phyloP scores from a whole-genome alignment of 257 asterid genomes.

The Scutellaria barbata region DNA sequence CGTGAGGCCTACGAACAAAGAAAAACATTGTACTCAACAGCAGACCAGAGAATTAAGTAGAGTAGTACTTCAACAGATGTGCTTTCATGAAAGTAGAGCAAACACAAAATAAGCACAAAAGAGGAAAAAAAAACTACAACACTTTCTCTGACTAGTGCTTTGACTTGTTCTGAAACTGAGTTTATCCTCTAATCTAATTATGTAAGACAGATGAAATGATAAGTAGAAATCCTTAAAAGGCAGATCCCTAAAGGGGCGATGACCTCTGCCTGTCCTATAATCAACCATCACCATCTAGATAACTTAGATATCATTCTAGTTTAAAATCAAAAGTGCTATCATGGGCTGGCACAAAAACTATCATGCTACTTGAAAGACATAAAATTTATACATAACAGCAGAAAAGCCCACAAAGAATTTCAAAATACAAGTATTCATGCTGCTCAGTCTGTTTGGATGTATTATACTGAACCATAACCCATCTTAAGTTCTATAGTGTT shows the following conservation, averaged over 20 bases:
- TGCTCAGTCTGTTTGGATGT: neutral
- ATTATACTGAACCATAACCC: neutral
- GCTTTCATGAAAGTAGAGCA: neutral
- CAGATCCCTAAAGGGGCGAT: constrained; percentile 3
- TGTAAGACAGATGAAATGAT: constrained; percentile 2
- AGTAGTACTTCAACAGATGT: constrained; percentile 1
- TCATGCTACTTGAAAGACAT: neutral
- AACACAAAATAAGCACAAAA: neutral
- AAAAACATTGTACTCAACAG: constrained; percentile 35
- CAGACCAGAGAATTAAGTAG: constrained; percentile 25
- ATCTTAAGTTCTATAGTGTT: neutral
- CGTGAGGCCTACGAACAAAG: constrained; percentile 77
- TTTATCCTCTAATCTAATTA: constrained; percentile 15
- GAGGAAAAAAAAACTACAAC: neutral
- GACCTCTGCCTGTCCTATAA: neutral
- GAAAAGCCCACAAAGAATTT: neutral
- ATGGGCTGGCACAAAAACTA: neutral
- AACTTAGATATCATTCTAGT: neutral
- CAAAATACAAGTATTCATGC: neutral
- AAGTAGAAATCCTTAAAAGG: constrained; percentile 5
- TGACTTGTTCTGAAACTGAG: constrained; percentile 2
- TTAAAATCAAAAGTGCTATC: neutral
- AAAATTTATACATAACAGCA: neutral
- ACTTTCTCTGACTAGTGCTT: constrained; percentile 15
- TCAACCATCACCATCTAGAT: constrained; percentile 14